Conservation (phyloP, 2,329 filamentous ascomycete species). For the Fusarium chlamydosporum region DNA sequence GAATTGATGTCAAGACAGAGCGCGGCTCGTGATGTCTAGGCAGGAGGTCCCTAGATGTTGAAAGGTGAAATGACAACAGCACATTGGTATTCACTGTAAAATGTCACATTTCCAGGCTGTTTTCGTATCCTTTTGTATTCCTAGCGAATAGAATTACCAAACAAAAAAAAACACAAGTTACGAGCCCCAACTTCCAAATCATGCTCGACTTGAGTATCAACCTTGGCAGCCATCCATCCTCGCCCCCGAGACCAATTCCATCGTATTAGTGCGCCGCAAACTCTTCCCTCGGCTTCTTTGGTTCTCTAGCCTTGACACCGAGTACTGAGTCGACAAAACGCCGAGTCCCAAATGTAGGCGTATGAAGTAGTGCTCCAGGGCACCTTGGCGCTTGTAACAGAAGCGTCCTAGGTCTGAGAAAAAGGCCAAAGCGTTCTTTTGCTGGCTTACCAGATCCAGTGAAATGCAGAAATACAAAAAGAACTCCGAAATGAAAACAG, state of each 20-base stretch:
- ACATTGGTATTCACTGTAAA: slow-evolving; percentile 2
- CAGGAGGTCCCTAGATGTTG: neutral
- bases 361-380: slow-evolving; percentile 20
- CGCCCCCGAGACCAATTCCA: slow-evolving; percentile 23
- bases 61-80: neutral
- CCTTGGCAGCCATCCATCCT: slow-evolving; percentile 25
- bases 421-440: slow-evolving; percentile 25
- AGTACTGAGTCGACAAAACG: slow-evolving; percentile 35
- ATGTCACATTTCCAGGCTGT: neutral
- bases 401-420: slow-evolving; percentile 17
- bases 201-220: slow-evolving; percentile 11
- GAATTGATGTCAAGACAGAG: too few species aligned
- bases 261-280: slow-evolving; percentile 32
- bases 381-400: slow-evolving; percentile 18
- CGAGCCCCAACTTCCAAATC: slow-evolving; percentile 17
- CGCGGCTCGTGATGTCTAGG: neutral
- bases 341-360: slow-evolving; percentile 14
- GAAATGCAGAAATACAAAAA: slow-evolving; percentile 8
- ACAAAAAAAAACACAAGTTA: slow-evolving; percentile 5
- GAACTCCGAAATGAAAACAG: slow-evolving; percentile 17
- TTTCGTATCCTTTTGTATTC: slow-evolving; percentile 6
- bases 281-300: slow-evolving; percentile 25
- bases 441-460: slow-evolving; percentile 6
- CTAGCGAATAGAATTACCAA: slow-evolving; percentile 10
- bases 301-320: slow-evolving; percentile 38